A percentile compares a stretch with the other conserved stretches of the same genome.
Evolutionary conservation across 441 rosid genomes (phyloP).

Genomic region (Eutrema salsugineum): DNA sequence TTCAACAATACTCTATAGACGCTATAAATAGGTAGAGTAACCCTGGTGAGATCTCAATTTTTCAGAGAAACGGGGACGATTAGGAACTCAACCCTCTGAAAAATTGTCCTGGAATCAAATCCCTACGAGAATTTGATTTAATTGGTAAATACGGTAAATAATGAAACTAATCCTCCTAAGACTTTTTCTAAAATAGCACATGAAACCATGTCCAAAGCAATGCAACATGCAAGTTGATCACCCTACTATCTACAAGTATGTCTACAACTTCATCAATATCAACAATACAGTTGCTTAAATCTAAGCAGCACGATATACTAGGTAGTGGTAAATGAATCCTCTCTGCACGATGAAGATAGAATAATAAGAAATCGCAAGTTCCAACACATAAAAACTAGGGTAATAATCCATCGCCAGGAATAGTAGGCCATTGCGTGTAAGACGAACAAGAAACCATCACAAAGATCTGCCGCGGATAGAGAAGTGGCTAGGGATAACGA

Average conservation of each 20-base stretch:
- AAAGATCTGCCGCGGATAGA: not conserved
- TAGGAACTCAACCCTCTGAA: too few relatives aligned
- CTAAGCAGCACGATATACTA: constrained; percentile 1
- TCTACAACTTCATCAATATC: constrained; percentile 5
- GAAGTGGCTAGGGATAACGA: not conserved
- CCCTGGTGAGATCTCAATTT: too few relatives aligned
- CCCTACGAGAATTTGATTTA: too few relatives aligned
- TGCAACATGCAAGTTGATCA: constrained; percentile 21
- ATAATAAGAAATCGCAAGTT: not conserved
- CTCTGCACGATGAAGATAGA: not conserved
- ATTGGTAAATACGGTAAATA: too few relatives aligned
- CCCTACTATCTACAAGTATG: constrained; percentile 4
- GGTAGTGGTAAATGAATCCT: not conserved
- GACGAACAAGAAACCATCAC: constrained; percentile 10
- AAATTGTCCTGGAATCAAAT: too few relatives aligned
- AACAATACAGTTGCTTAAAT: constrained; percentile 12
- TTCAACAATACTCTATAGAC: too few relatives aligned
- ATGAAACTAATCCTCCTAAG: too few relatives aligned
- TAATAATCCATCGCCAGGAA: not conserved
- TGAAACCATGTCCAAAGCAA: constrained; percentile 11
- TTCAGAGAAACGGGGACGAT: too few relatives aligned
- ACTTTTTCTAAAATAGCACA: too few relatives aligned
- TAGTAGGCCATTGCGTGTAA: constrained; percentile 1
- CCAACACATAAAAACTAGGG: constrained; percentile 2
- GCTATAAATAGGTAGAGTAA: too few relatives aligned